These are phyloP conservation scores for Cyberlindnera mrakii DNA, from an alignment of 805 yeast genomes.

Conservation along the genomic window DNA sequence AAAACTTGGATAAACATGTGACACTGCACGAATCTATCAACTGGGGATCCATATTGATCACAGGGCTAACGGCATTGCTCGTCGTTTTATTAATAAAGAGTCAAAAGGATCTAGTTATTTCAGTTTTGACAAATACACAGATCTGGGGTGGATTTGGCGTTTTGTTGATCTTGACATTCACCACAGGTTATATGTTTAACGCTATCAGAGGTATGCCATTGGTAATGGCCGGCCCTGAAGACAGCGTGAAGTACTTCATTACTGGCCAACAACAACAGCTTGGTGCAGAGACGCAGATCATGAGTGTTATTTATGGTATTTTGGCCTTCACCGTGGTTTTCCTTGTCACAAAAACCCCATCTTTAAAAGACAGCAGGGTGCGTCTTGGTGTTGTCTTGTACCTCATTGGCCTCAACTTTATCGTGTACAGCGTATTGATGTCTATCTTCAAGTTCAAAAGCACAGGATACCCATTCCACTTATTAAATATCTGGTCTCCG, in stretches of 20 bases:
- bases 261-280: slow-evolving; percentile 71
- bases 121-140: slow-evolving; percentile 42
- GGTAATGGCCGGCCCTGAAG: slow-evolving; percentile 37
- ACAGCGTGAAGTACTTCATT: slow-evolving; percentile 36
- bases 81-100: slow-evolving; percentile 24
- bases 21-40: slow-evolving; percentile 30
- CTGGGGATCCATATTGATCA: slow-evolving; percentile 30
- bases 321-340: slow-evolving; percentile 55
- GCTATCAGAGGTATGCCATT: slow-evolving; percentile 64
- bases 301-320: slow-evolving; percentile 67
- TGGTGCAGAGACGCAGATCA: slow-evolving; percentile 85
- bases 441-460: slow-evolving; percentile 65
- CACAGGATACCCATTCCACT: slow-evolving; percentile 67
- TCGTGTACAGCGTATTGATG: slow-evolving; percentile 59
- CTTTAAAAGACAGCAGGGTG: slow-evolving; percentile 36
- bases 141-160: slow-evolving; percentile 71
- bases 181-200: slow-evolving; percentile 91
- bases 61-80: slow-evolving; percentile 26
- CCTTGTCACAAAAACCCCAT: slow-evolving; percentile 53
- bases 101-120: slow-evolving; percentile 29
- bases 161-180: slow-evolving; percentile 63
- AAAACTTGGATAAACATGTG: slow-evolving; percentile 17
- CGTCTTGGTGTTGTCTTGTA: slow-evolving; percentile 44
- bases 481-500: slow-evolving; percentile 37
- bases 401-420: slow-evolving; percentile 39